Evolutionary conservation across 2,329 filamentous ascomycete genomes (phyloP).

Genomic region (Sporothrix inflata): DNA sequence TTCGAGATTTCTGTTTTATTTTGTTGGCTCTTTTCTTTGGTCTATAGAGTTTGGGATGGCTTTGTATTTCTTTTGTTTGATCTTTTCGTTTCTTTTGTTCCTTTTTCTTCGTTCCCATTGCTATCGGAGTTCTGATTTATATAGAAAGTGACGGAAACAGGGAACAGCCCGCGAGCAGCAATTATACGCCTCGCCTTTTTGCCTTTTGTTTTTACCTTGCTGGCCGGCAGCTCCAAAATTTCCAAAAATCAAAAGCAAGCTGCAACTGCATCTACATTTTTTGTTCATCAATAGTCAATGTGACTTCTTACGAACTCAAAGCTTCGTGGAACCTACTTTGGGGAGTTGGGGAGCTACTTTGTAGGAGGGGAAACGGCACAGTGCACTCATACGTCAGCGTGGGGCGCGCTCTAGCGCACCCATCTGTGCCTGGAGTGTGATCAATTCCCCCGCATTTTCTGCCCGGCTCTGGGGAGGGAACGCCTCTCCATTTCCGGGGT

Average conservation of each 20-base stretch:
- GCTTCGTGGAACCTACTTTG: neutral
- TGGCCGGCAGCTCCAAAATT: neutral
- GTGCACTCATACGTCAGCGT: neutral
- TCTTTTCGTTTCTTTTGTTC: neutral
- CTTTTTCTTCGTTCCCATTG: neutral
- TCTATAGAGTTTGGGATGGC: neutral
- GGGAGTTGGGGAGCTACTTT: too few species aligned
- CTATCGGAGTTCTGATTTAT: neutral
- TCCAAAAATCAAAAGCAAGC: neutral
- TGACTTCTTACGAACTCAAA: too few species aligned
- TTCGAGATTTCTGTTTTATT: neutral
- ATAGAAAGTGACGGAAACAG: neutral
- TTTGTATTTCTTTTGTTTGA: neutral
- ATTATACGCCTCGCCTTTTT: neutral
- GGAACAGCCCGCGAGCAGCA: constrained; percentile 14
- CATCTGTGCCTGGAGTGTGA: neutral
- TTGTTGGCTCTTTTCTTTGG: neutral
- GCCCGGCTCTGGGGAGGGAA: neutral
- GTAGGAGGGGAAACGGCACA: neutral
- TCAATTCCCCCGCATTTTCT: constrained; percentile 7
- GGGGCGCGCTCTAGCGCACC: neutral
- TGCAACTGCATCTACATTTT: too few species aligned
- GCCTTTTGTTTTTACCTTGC: neutral
- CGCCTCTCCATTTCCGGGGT: neutral
- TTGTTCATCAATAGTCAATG: too few species aligned